Base-by-base conservation (phyloP, 1,284 basidiomycete genomes). In the Tilletia caries region DNA sequence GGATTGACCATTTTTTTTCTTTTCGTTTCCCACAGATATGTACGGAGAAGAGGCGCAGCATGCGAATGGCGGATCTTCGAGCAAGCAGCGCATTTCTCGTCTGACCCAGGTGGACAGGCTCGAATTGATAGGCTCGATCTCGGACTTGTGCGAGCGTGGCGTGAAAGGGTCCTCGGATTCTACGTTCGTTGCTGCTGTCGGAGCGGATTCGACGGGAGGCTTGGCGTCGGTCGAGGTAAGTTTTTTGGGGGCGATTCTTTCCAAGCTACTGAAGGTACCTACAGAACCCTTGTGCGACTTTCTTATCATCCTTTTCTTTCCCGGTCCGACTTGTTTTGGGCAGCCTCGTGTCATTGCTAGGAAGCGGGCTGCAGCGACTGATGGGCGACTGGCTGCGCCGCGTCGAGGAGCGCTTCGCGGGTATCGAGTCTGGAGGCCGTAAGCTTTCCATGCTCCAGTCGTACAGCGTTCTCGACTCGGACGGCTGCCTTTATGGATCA, bases 331-430 rank as follows among this genome's bases (percentile, higher is more conserved):
- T n/a, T n/a, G n/a, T n/a, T n/a, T 18, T 62, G 32, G 15, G 3
- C 58, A 62, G 58, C 58, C 58, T 25, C 58, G 32, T 1, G 33
- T 62, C 1, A 37, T 62, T 20, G 29, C 58, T 2, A 25, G 58
- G 13, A 62, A 62, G 32, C 10, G 58, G 18, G n/a, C 87, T 98
- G 77, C 90, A 95, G 76, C 97, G 97, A 85, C 87, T 98, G 77
- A 91, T 93, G 34, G 95, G 95, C 4, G 95, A 98, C 85, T 98
- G 95, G 95, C 85, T 98, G 79, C 89, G 95, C 72, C 75, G 80
- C 62, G 89, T 96, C 67, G 96, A 98, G 85, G 95, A 98, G 86
- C 90, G 96, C 34, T 96, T 79, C 66, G 79, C 78, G 34, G 76
- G 78, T 46, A 80, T 80, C 71, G 72, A 78, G 68, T 74, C 73